Conservation (phyloP, 1,284 basidiomycete species). For the Leccinum subrobustum region DNA sequence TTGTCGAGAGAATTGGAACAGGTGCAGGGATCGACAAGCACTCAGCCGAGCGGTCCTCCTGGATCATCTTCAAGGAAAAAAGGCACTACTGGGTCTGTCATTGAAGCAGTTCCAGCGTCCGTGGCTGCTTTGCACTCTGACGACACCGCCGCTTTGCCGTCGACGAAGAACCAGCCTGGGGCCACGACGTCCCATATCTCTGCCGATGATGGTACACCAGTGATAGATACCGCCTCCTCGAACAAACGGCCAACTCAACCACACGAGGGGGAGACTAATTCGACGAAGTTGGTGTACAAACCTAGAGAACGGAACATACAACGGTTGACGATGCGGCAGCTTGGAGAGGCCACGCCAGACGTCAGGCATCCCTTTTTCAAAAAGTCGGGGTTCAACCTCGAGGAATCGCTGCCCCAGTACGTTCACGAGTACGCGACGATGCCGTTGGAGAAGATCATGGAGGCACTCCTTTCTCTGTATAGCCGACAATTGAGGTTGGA, state of each 20-base stretch:
- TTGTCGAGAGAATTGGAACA: constrained; percentile 75
- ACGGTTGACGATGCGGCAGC: constrained; percentile 74
- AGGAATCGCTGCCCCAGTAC: constrained; percentile 64
- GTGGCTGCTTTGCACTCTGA: constrained; percentile 4
- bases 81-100: constrained; percentile 10
- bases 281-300: constrained; percentile 43
- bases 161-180: constrained; percentile 11
- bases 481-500: constrained; percentile 62
- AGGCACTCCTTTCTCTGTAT: constrained; percentile 76
- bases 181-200: not conserved
- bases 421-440: constrained; percentile 85
- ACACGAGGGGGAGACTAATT: constrained; percentile 15
- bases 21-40: constrained; percentile 54
- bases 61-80: constrained; percentile 26
- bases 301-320: constrained; percentile 62
- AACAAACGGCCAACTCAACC: constrained; percentile 17
- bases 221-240: constrained; percentile 1
- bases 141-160: not conserved
- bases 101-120: constrained; percentile 13
- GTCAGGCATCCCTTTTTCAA: constrained; percentile 87
- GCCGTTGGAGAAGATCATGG: constrained; percentile 85
- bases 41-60: constrained; percentile 34
- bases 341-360: constrained; percentile 85
- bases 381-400: constrained; percentile 76
- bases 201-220: constrained; percentile 10